Evolutionary conservation across 805 yeast genomes (phyloP).

Genomic region (Zygotorulaspora danielsina): DNA sequence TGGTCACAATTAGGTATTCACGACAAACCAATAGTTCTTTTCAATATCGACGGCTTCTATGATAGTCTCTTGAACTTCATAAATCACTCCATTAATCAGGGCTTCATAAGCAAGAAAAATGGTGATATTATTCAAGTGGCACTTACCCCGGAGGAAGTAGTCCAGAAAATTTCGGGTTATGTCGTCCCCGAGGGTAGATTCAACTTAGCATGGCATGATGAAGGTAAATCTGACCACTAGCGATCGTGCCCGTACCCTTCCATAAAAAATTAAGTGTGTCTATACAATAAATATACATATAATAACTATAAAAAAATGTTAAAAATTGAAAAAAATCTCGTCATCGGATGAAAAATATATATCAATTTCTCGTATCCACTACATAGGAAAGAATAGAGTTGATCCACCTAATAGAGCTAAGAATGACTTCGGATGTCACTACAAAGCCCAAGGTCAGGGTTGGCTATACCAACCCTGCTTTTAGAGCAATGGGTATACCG

Average conservation of each 20-base stretch:
- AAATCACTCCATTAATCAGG: slow-evolving; percentile 52
- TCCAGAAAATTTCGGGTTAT: slow-evolving; percentile 56
- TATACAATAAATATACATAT: too few relatives aligned
- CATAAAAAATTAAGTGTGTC: too few relatives aligned
- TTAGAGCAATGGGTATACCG: slow-evolving; percentile 80
- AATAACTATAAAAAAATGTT: too few relatives aligned
- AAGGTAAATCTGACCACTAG: slow-evolving; percentile 9
- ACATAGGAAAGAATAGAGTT: too few relatives aligned
- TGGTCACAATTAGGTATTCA: slow-evolving; percentile 91
- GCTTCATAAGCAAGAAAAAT: slow-evolving; percentile 65
- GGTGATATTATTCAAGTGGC: slow-evolving; percentile 69
- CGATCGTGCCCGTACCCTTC: too few relatives aligned
- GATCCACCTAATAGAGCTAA: too few relatives aligned
- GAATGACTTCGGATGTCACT: slow-evolving; percentile 5
- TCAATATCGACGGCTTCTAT: slow-evolving; percentile 76
- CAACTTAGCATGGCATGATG: slow-evolving; percentile 61
- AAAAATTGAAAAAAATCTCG: slow-evolving; percentile 1
- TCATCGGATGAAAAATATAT: slow-evolving; percentile 4
- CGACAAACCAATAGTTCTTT: slow-evolving; percentile 70
- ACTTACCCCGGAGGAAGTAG: slow-evolving; percentile 61
- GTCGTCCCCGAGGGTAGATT: slow-evolving; percentile 68
- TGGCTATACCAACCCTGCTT: slow-evolving; percentile 59
- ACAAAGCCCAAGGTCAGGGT: slow-evolving; percentile 14
- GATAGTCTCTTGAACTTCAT: slow-evolving; percentile 64
- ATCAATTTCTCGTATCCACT: too few relatives aligned